A percentile compares a stretch with the other conserved stretches of the same genome.
Conservation (phyloP, 305 asterid species). For the Fraxinus baroniana region DNA sequence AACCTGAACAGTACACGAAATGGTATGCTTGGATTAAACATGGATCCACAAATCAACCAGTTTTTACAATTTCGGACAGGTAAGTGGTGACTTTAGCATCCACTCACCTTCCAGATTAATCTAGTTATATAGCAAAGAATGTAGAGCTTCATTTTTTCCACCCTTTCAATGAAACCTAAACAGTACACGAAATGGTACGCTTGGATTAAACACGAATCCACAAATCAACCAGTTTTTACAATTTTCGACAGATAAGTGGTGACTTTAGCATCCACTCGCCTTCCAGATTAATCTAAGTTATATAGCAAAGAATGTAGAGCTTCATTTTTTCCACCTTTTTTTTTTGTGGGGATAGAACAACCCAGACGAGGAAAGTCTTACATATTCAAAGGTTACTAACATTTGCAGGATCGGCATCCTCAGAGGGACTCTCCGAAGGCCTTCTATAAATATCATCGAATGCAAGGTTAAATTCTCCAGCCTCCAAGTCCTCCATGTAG, state of each 20-base stretch:
- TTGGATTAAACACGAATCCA: neutral
- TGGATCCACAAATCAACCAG: neutral
- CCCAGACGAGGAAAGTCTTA: slow-evolving; percentile 2
- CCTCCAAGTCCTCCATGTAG: slow-evolving; percentile 64
- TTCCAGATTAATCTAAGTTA: slow-evolving; percentile 28
- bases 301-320: slow-evolving; percentile 56
- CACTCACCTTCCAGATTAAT: slow-evolving; percentile 23
- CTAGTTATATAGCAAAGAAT: slow-evolving; percentile 57
- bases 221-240: slow-evolving; percentile 20
- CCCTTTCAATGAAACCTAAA: neutral
- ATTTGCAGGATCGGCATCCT: slow-evolving; percentile 38
- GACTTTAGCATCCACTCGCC: slow-evolving; percentile 9
- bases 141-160: slow-evolving; percentile 16
- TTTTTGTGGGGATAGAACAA: neutral
- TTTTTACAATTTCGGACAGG: slow-evolving; percentile 21
- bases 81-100: neutral
- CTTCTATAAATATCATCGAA: slow-evolving; percentile 65
- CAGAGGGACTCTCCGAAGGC: slow-evolving; percentile 30
- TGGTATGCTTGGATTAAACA: neutral
- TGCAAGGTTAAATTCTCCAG: slow-evolving; percentile 69
- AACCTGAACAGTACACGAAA: neutral
- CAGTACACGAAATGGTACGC: neutral
- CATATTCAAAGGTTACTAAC: slow-evolving; percentile 20
- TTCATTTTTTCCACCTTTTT: neutral
- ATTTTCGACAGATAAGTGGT: slow-evolving; percentile 6